Evolutionary conservation across 192 early-diverging fungal species (phyloP), one percentile per base, ranked within the genome.

Genomic region (Dimargaris cristalligena): DNA sequence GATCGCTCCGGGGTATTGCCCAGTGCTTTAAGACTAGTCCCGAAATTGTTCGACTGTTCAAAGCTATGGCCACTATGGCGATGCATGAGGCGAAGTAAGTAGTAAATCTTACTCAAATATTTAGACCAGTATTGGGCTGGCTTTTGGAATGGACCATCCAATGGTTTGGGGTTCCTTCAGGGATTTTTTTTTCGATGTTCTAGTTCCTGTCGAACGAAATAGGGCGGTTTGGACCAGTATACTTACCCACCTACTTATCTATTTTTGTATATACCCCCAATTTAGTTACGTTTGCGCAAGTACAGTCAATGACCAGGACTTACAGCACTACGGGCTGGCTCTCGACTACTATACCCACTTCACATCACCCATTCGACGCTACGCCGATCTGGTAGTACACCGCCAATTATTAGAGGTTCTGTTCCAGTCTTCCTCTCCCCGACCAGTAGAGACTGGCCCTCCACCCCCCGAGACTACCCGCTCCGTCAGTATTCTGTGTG

Each of bases 381-480:
- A 89, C 67, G 85, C 87, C 26, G 87, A 89, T 65, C 48, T 89
- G n/a, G 69, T 87, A 8, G 87, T 85, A 25, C 87, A 89, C 59
- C 65, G 87, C 9, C 81, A 86, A 65, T 59, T 89, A 20, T 65
- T 84, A 30, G 70, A 65, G 2, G 74, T 76, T 22, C 58, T 84
- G 1, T 57, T 62, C 0, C n/a, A 13, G 0, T 10, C 46, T 23
- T 46, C 26, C 22, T 0, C 0, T 6, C 20, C 34, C 2, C 0
- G 22, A 47, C 26, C 48, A 58, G 18, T 46, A 30, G 11, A 51
- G n/a, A 22, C 10, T 34, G 30, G n/a, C 51, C 48, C 22, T n/a
- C 48, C 63, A 57, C 59, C 63, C 34, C 9, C 16, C 3, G 44
- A 18, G 8, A 26, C 20, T 33, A 63, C 62, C 65, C 64, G 67